phyloP scores from a whole-genome alignment of 148 eudicot genomes.

The Gaultheria prostrata region DNA sequence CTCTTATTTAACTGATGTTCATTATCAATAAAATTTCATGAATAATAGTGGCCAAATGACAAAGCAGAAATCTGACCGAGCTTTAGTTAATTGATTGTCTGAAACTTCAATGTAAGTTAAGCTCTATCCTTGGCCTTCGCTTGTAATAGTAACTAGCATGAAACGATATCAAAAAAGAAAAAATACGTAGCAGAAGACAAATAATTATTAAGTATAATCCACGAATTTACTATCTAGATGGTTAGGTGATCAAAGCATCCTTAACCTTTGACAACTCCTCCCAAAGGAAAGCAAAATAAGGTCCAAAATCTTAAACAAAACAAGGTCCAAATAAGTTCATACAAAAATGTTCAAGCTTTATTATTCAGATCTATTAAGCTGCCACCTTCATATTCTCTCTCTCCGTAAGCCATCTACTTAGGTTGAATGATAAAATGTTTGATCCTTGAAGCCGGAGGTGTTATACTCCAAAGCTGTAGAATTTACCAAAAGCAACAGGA shows the following conservation, averaged over 20 bases:
- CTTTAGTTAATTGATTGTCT: neutral
- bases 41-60: neutral
- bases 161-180: neutral
- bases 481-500: neutral
- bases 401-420: neutral
- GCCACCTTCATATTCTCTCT: neutral
- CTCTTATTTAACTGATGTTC: neutral
- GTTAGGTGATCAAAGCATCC: slow-evolving; percentile 7
- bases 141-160: neutral
- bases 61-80: neutral
- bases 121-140: neutral
- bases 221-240: neutral
- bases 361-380: neutral
- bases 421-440: neutral
- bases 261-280: neutral
- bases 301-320: neutral
- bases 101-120: neutral
- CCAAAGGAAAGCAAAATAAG: neutral
- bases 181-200: neutral
- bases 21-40: neutral
- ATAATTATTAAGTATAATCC: neutral
- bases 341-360: neutral
- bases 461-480: neutral
- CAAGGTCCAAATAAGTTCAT: neutral
- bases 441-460: neutral